Base-by-base conservation (phyloP, 129 eudicot genomes). In the Flaveria trinervia region DNA sequence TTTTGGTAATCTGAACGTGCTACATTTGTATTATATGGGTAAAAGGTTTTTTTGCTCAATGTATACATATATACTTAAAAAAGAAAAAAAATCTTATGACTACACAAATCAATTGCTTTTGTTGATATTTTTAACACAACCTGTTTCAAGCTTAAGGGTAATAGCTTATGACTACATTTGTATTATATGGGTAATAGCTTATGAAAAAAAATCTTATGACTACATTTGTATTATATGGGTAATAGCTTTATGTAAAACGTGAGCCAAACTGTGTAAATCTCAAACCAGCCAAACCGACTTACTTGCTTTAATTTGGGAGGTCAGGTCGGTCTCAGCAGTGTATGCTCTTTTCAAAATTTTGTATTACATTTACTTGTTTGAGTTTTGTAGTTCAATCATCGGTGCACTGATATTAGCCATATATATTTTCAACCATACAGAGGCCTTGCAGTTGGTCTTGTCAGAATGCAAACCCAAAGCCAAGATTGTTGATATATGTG, bases 401-500 rank as follows among this genome's bases (percentile, higher is more conserved):
- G 9, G 45, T 46, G 43, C 62, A n/a, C 72, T 64, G 0, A 26
- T 20, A 2, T 23, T 50, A 6, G 66, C 4, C 12, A 28, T 64
- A 33, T 75, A 46, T n/a, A n/a, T 25, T 18, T 41, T 26, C 45
- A 9, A 80, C 14, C 1, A 56, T 76, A 76, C 88, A 95, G 99
- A 88, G 89, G 97, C 99, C 12, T 73, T 95, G 94, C 96, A 95
- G 79, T 65, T 95, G 70, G 99, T 95, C 6, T 73, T 95, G 68
- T 82, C 96, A 30, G 92, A 92, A 77, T 95, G 99, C 90, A 95
- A 95, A 44, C 96, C 89, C 0, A 91, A 89, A 65, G 97, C 87
- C 17, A 95, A 89, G 87, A 89, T 95, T 82, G 97, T 91, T 70
- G 97, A 95, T 72, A 77, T 95, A 3, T 95, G 99, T 69, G 99